phyloP scores from a whole-genome alignment of 2,329 filamentous ascomycete species.

The Passalora sequoiae region DNA sequence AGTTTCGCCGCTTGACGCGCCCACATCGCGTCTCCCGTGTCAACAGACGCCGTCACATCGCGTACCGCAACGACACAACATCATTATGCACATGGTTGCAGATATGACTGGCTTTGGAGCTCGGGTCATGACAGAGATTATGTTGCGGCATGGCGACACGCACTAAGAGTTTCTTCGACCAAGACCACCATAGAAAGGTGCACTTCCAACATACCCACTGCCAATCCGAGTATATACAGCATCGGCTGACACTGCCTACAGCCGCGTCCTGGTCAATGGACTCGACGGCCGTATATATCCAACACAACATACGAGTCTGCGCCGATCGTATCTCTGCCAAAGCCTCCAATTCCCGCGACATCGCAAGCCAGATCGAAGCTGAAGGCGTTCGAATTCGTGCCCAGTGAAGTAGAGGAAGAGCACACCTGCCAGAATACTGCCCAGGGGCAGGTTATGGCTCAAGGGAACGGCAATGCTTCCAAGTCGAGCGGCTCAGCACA shows the following conservation, averaged over 20 bases:
- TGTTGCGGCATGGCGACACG: constrained; percentile 30
- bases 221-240: too few relatives aligned
- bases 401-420: constrained; percentile 34
- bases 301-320: constrained; percentile 19
- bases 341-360: constrained; percentile 46
- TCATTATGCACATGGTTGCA: neutral
- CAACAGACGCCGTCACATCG: neutral
- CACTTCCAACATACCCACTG: too few relatives aligned
- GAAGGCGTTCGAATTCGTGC: constrained; percentile 50
- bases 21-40: constrained; percentile 5
- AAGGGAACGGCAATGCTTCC: constrained; percentile 2
- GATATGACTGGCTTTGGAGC: constrained; percentile 1
- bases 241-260: constrained; percentile 9
- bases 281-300: constrained; percentile 15
- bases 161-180: constrained; percentile 50
- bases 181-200: constrained; percentile 41
- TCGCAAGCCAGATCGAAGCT: constrained; percentile 51
- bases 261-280: constrained; percentile 27
- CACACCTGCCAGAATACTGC: constrained; percentile 5
- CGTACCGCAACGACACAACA: constrained; percentile 1
- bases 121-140: neutral
- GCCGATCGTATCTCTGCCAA: constrained; percentile 28
- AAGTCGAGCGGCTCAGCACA: neutral
- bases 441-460: constrained; percentile 35
- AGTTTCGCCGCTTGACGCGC: neutral